phyloP scores from a whole-genome alignment of 2,329 filamentous ascomycete genomes.

The Epichloe coenophiala region DNA sequence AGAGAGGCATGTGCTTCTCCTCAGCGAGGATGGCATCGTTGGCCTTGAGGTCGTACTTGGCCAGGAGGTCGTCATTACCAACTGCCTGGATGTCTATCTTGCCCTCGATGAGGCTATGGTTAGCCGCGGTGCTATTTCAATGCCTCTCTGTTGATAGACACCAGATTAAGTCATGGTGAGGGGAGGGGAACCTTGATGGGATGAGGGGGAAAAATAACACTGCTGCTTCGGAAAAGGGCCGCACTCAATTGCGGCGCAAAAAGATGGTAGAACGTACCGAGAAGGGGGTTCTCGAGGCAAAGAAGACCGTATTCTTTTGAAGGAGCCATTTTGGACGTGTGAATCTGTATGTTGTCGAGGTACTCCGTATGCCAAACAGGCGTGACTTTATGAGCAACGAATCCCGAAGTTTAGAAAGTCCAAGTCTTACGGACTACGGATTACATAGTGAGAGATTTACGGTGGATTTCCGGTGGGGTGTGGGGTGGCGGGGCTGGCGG shows the following conservation, averaged over 20 bases:
- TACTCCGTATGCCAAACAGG: neutral
- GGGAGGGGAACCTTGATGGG: neutral
- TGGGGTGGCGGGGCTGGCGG: neutral
- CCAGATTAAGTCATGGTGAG: neutral
- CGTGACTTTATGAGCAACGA: neutral
- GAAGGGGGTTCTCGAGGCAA: constrained; percentile 92
- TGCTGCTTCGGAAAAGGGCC: neutral
- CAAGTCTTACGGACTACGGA: constrained; percentile 13
- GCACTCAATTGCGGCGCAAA: neutral
- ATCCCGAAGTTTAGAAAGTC: neutral
- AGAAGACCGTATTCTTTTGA: constrained; percentile 75
- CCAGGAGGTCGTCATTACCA: constrained; percentile 70
- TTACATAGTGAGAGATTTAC: neutral
- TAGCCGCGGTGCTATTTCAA: neutral
- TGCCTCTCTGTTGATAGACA: neutral
- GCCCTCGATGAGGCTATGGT: neutral
- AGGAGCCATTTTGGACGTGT: constrained; percentile 45
- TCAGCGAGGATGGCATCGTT: constrained; percentile 97
- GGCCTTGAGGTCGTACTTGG: constrained; percentile 87
- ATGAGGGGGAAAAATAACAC: neutral
- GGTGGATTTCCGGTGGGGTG: neutral
- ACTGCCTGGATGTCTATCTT: constrained; percentile 72
- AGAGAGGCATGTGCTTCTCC: constrained; percentile 77
- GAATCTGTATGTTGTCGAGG: neutral
- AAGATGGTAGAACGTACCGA: constrained; percentile 47